These are phyloP conservation scores for Trifolium fragiferum DNA, from an alignment of 306 rosid species.

Conservation along the genomic window DNA sequence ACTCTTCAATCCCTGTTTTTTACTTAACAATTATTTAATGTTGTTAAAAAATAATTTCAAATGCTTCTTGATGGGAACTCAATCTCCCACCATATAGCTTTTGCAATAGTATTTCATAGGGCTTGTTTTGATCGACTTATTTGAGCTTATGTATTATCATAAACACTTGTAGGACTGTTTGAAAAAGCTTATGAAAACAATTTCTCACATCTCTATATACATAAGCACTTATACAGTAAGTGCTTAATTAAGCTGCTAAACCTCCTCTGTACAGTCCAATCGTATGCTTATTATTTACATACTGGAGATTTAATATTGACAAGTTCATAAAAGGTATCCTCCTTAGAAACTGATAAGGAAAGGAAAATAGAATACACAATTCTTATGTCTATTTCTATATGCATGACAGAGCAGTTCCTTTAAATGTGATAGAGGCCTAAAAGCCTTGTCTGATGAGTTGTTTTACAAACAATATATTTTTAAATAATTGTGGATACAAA, in stretches of 20 bases:
- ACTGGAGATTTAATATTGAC: background rate
- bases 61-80: constrained; percentile 8
- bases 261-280: background rate
- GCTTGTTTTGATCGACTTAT: background rate
- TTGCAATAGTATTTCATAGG: background rate
- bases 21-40: background rate
- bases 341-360: background rate
- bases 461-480: background rate
- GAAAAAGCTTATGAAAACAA: background rate
- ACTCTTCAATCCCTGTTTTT: background rate
- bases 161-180: background rate
- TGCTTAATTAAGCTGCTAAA: too few species aligned
- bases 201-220: background rate
- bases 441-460: background rate
- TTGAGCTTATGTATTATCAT: background rate
- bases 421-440: background rate
- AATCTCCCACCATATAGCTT: background rate
- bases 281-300: background rate
- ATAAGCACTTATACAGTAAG: too few species aligned
- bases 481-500: background rate
- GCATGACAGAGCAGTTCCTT: background rate
- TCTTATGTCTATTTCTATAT: background rate
- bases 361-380: background rate
- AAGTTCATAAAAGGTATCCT: too few species aligned
- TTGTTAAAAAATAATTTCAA: background rate